Evolutionary conservation across 2,329 filamentous ascomycete species (phyloP), one percentile per base, ranked within the genome.

Genomic region (Colletotrichum musae): DNA sequence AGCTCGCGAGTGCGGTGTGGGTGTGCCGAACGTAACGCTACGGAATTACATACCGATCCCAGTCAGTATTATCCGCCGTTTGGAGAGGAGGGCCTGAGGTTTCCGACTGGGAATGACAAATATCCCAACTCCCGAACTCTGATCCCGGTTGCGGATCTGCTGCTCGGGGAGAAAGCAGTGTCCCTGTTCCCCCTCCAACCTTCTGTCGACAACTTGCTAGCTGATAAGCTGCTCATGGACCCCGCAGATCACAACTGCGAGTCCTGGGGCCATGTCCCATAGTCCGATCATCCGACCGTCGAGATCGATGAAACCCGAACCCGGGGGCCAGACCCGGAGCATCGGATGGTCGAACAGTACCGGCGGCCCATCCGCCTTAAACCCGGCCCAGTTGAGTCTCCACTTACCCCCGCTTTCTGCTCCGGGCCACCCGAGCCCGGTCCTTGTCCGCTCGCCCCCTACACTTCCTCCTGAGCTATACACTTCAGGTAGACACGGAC

Each of bases 401-500:
- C 60, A 26, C 21, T 50, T 6, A 7, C 36, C 24, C 48, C 41
- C 54, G 50, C 54, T 50, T 24, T 24, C 53, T 53, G 12, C 53
- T 68, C 65, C 62, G 66, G 56, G 18, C 26, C 41, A 69, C 28
- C 66, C 66, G 56, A 68, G 43, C 51, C 59, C 66, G 66, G 66
- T 56, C 48, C 50, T 50, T 69, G 61, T 66, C 62, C 50, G 56
- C 50, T 45, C 39, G 32, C 43, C 48, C 54, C 45, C 32, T 4
- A 24, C 21, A 24, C 21, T 24, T 24, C 21, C 21, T 24, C 21
- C 21, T 24, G 21, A 24, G 32, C 32, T 36, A 1, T 36, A 36
- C 7, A 7, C 32, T 36, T 6, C 7, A 36, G 32, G 32, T 10
- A 39, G 41, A 26, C n/a, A 51, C 61, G 53, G 53, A 50, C 65